Base-by-base conservation (phyloP, 2,329 filamentous ascomycete genomes). In the Scleromitrula shiraiana region DNA sequence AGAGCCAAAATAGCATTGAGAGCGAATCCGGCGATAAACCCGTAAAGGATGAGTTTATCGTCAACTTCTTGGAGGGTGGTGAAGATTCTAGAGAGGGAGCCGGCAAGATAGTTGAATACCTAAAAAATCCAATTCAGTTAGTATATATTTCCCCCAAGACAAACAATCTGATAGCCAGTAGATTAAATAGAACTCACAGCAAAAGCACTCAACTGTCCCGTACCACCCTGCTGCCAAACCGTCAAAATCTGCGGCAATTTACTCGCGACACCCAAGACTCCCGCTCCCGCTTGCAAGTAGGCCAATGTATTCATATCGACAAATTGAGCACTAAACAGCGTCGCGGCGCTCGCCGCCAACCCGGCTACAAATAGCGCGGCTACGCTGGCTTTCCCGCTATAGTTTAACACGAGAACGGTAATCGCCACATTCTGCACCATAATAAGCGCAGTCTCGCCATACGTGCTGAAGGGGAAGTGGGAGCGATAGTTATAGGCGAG, bases 41-140 rank as follows among this genome's bases (percentile, higher is more conserved):
- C 86, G 70, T 95, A 97, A 22, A 98, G 77, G 61, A 98, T 97
- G 50, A 97, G 76, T 69, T 90, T 90, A 68, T 98, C 93, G 66
- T 95, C 86, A 51, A 98, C 93, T 73, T 98, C 93, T 64, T 97
- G 90, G 50, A 98, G 73, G 7, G 94, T 98, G 26, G 93, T 98
- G 69, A 96, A 98, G 71, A 98, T 95, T 64, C 93, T 86, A 22
- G 88, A 87, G 50, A 97, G 79, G 36, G 89, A 95, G 32, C 94
- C 93, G 59, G 83, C 75, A 61, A 98, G 87, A 70, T 95, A 98
- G 75, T 96, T 97, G 78, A 98, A 95, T 59, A 98, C 89, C 90
- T 96, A 32, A 15, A 22, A 37, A 39, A 8, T 9, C 7, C 20
- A 7, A 9, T 1, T 15, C 7, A 4, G n/a, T 48, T 23, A 48